Base-by-base conservation (phyloP, 345 rosid species). In the Aquilaria sinensis region DNA sequence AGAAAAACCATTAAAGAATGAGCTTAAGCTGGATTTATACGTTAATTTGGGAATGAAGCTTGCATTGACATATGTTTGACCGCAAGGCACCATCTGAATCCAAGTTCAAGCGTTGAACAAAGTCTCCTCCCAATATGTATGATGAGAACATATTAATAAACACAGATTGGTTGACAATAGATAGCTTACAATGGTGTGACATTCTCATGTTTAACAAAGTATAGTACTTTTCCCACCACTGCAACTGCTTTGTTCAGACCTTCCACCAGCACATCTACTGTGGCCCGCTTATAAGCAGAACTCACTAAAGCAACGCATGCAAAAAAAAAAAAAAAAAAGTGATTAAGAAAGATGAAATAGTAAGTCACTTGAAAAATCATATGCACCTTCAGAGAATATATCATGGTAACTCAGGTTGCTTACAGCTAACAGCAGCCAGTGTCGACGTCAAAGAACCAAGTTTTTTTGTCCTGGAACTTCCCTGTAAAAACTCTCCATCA, bases 201-300 rank as follows among this genome's bases (percentile, higher is more conserved):
- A 49, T 60, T 77, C 69, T 84, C 86, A 63, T 84, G 87, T 83
- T 75, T 78, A 45, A 87, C 77, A 49, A 80, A 82, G 72, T 80
- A 74, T 30, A 82, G 73, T 62, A 84, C 93, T 77, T 80, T 87
- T 58, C 84, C 93, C 53, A 72, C 66, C 29, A 84, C 23, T 12
- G 87, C 85, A 53, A 74, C 79, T 45, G 80, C 77, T 78, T 82
- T 82, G 70, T 87, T 87, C 56, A 75, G 81, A 72, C 93, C 90
- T 60, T 80, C 83, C 12, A 53, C 64, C 61, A 87, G 81, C 61
- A 70, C 49, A 71, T 84, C 93, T 14, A 80, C 30, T 12, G 78
- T 67, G 47, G 75, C 75, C 63, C 71, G 74, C 70, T 64, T 74
- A 62, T 78, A 78, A 0, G 77, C 68, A 61, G 86, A 70, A 66